Base-by-base conservation (phyloP, 345 rosid species). In the Eucalyptus tenuipes region DNA sequence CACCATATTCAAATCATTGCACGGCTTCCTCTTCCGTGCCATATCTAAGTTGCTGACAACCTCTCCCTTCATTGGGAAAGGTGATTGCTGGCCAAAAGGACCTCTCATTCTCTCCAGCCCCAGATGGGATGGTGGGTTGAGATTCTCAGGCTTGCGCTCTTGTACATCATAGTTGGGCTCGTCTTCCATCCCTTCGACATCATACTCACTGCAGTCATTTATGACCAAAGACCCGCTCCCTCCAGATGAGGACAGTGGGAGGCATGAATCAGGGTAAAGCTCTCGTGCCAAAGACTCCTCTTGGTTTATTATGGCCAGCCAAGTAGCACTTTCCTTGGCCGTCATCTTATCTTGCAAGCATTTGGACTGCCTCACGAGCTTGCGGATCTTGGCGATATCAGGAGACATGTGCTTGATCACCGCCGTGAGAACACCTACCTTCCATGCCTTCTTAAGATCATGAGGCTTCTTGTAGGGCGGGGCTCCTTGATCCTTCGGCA, bases 391-490 rank as follows among this genome's bases (percentile, higher is more conserved):
- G 61, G 91, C 93, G 84, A 95, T 94, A 53, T 96, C 97, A 13
- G 97, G 95, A 57, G 94, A 95, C 96, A 97, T 95, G 86, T 97
- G 99, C 91, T 95, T 96, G 57, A 97, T 95, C 13, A 97, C 95
- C 10, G 97, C 97, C 1, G 97, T 94, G 82, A 97, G 92, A 47
- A 97, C 96, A 50, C 99, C 99, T 49, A 96, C 98, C 89, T 97
- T 97, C 99, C 99, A 96, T 2, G 97, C 92, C 93, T 97, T 97
- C 93, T 97, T 97, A 92, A 97, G 93, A 90, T 97, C 99, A 89
- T 97, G 99, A 90, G 99, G 99, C 92, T 97, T 97, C 97, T 95
- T 97, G 93, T 97, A 97, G 86, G 99, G 99, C 11, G 98, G 99
- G 85, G 98, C 89, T n/a, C 96, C 93, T 66, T 90, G 95, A 18